Percentiles rank a stretch among this genome's conserved stretches.
Evolutionary conservation across 108 stramenopile genomes (phyloP).

Genomic region (Schizochytrium sp.): DNA sequence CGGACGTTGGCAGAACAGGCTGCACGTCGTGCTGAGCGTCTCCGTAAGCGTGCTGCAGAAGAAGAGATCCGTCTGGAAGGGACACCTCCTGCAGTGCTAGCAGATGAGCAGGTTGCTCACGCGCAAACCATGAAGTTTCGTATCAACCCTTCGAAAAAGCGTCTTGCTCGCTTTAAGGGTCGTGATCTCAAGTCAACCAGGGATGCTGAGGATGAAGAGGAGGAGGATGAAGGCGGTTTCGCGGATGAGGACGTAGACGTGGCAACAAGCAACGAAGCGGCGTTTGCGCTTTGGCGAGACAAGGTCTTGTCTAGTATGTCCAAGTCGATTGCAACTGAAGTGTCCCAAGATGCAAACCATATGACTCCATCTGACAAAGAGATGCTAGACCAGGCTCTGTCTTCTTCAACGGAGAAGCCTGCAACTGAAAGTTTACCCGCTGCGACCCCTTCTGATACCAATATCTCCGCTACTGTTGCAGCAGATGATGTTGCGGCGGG

Average conservation of each 20-base stretch:
- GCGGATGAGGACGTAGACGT: not conserved
- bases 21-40: constrained; percentile 5
- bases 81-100: not conserved
- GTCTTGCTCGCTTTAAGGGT: not conserved
- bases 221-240: not conserved
- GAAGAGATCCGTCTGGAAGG: constrained; percentile 30
- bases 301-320: not conserved
- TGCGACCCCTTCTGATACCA: too few relatives aligned
- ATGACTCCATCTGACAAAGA: too few relatives aligned
- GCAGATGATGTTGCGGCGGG: too few relatives aligned
- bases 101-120: not conserved
- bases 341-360: too few relatives aligned
- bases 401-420: too few relatives aligned
- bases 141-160: not conserved
- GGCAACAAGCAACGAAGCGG: not conserved
- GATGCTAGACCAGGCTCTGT: too few relatives aligned
- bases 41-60: not conserved
- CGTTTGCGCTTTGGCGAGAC: not conserved
- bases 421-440: too few relatives aligned
- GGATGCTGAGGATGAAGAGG: not conserved
- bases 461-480: too few relatives aligned
- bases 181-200: not conserved
- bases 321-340: too few relatives aligned
- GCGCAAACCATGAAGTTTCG: constrained; percentile 30
- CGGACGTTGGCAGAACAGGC: constrained; percentile 2